Base-by-base conservation (phyloP, 768 basidiomycete species). In the Hemileccinum impolitum region DNA sequence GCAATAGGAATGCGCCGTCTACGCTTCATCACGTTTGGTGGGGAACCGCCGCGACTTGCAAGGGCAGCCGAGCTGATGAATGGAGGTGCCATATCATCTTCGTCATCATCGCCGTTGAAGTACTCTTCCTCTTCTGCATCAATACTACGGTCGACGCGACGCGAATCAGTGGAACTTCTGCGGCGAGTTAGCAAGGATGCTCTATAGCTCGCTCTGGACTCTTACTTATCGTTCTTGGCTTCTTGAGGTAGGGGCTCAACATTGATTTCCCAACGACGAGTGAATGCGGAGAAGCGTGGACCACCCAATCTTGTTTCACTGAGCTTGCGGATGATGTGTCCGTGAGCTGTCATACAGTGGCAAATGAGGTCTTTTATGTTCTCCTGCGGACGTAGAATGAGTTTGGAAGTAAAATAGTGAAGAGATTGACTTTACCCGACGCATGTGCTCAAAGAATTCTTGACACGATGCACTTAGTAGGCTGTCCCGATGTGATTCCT, bases 401-500 rank as follows among this genome's bases (percentile, higher is more conserved):
- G 47, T 15, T 41, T 43, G 34, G n/a, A 13, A 31, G 18, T 41
- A 38, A 37, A 11, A 34, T 28, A 39, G 39, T 39, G 13, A 34
- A 31, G 45, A 15, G 19, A 40, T 32, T 14, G n/a, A 17, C 69
- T 80, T 54, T 53, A 94, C 94, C 72, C 82, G 79, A 47, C 93
- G 84, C 68, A 98, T 88, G 57, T 81, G 79, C 59, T 99, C 96
- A 60, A 98, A 94, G 54, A 90, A 88, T 66, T 98, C 96, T 66
- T 96, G 87, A 74, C 93, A 97, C 34, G 94, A 91, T 59, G 93
- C 94, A 59, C 87, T 90, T 47, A 99, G 73, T 52, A 99, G 77
- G 70, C 94, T 99, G 67, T 99, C 96, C 50, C 90, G 77, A 45
- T 77, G 73, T 30, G 88, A 87, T 68, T 96, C 94, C 52, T 81